Evolutionary conservation across 345 rosid genomes (phyloP).

Genomic region (Kernera saxatilis): DNA sequence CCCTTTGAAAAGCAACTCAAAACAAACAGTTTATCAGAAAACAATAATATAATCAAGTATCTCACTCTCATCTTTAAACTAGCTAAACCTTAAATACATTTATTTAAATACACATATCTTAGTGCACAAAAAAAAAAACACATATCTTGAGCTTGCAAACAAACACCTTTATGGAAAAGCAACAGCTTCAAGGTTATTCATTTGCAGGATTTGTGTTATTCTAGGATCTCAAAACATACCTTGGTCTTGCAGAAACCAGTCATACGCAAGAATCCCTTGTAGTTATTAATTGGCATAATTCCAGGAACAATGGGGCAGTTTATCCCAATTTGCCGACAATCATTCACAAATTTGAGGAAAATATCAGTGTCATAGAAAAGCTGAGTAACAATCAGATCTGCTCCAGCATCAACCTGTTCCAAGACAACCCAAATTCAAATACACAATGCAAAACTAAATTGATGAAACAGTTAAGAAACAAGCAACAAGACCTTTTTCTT

Average conservation of each 20-base stretch:
- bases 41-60: background rate
- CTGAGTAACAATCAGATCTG: conserved; percentile 82
- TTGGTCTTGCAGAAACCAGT: conserved; percentile 94
- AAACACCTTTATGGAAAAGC: background rate
- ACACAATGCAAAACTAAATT: background rate
- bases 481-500: conserved; percentile 60
- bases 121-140: too few relatives aligned
- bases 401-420: conserved; percentile 92
- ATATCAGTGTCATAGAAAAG: conserved; percentile 87
- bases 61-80: background rate
- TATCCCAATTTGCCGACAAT: conserved; percentile 88
- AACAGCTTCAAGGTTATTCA: background rate
- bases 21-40: background rate
- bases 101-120: background rate
- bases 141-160: background rate
- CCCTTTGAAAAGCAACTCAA: background rate
- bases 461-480: background rate
- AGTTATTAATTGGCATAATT: conserved; percentile 92
- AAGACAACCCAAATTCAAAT: background rate
- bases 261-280: conserved; percentile 91
- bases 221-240: conserved; percentile 30
- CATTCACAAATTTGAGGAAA: conserved; percentile 86
- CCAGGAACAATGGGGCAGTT: conserved; percentile 91
- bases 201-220: background rate
- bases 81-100: background rate